Base-by-base conservation (phyloP, 768 basidiomycete species). In the Lactarius sanguifluus region DNA sequence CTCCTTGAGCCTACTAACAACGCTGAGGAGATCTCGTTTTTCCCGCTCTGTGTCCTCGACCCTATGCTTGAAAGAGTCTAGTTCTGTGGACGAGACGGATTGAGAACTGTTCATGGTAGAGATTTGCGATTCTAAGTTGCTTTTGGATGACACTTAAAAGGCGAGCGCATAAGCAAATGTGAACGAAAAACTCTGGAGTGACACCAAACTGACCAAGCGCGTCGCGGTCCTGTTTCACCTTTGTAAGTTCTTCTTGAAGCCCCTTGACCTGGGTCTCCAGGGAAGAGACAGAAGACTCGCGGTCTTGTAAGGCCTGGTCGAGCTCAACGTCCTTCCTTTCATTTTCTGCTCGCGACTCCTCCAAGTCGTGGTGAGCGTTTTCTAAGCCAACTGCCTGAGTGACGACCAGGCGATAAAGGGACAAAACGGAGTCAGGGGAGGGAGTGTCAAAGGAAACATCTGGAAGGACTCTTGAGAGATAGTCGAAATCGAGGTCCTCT, bases 11-110 rank as follows among this genome's bases (percentile, higher is more conserved):
- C 91, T 83, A 75, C 90, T 94, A 5, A 95, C 85, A 54, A 94
- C 90, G 34, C 84, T 86, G 52, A 96, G 81, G 57, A 97, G 83
- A 69, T 96, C 93, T 40, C 94, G 86, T 77, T 97, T 97, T 80
- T 97, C 96, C 62, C 91, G 83, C 69, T 97, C 93, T 1, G 84
- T 83, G 67, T 92, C 90, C 25, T 92, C 87, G 5, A 90, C 77
- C 45, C 85, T 84, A 63, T 77, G 82, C 69, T 82, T 86, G 43
- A 92, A 73, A 7, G 77, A 74, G 41, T 86, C 86, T 9, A 86
- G 75, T 73, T 89, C 89, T 1, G 81, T 77, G 4, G 86, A 86
- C 2, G 91, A 88, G 0, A 85, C 80, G 13, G 85, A 80, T 54
- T 89, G 85, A 0, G 88, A 84, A 43, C 72, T 83, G 13, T 84